phyloP scores from a whole-genome alignment of 352 stramenopile genomes.

The Blastocystis hominis region DNA sequence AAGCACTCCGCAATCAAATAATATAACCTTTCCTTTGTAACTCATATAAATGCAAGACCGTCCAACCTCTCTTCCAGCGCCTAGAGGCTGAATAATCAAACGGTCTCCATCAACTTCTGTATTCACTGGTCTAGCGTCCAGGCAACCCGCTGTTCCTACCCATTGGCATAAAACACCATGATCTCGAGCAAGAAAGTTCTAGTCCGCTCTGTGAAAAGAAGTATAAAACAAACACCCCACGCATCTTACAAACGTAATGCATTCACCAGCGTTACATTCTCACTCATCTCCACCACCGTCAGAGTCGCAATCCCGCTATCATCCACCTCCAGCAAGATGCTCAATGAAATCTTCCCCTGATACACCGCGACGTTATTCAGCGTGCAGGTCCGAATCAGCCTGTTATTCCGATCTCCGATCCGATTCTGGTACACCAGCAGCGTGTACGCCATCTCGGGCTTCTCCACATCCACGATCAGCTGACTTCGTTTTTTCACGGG shows the following conservation, averaged over 20 bases:
- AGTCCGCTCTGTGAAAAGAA: neutral
- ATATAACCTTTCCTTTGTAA: slow-evolving; percentile 95
- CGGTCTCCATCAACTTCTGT: slow-evolving; percentile 51
- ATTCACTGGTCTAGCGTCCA: slow-evolving; percentile 19
- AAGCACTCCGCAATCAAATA: slow-evolving; percentile 81
- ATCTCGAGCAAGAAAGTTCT: neutral
- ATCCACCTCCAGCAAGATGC: neutral
- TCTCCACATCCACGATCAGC: neutral
- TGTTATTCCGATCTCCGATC: neutral
- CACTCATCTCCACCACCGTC: neutral
- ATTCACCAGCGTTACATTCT: neutral
- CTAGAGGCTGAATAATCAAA: slow-evolving; percentile 85
- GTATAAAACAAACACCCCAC: neutral
- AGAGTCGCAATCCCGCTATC: neutral
- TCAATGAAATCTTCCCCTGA: neutral
- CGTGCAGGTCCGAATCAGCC: neutral
- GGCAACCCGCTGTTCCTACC: neutral
- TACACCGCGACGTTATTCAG: neutral
- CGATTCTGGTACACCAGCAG: neutral
- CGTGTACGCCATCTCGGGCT: neutral
- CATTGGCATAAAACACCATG: slow-evolving; percentile 21
- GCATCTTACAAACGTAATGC: neutral
- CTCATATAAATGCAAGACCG: slow-evolving; percentile 97
- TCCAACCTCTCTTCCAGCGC: slow-evolving; percentile 93
- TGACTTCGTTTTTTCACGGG: neutral